phyloP scores from a whole-genome alignment of 345 rosid genomes.

The Syzygium jambos region DNA sequence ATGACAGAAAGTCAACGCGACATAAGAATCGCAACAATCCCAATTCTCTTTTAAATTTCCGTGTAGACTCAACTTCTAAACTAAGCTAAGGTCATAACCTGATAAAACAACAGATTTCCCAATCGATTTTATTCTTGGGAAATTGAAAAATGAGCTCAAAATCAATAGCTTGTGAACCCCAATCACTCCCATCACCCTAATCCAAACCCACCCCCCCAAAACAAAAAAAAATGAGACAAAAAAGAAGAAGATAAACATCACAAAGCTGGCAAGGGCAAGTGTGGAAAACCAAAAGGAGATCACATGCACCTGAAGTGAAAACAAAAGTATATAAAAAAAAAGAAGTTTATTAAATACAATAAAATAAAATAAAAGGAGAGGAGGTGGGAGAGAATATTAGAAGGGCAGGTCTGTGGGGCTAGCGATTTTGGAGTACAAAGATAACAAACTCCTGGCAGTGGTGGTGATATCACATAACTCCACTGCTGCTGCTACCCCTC shows the following conservation, averaged over 20 bases:
- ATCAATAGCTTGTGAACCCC: neutral
- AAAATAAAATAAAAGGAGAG: neutral
- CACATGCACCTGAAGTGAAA: neutral
- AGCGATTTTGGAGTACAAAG: slow-evolving; percentile 22
- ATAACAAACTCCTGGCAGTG: slow-evolving; percentile 41
- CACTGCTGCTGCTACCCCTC: no score
- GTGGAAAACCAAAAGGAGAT: neutral
- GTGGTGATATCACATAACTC: neutral
- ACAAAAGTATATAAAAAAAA: neutral
- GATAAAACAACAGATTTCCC: neutral
- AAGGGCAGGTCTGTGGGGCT: neutral
- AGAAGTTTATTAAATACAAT: neutral
- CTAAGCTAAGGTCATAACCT: neutral
- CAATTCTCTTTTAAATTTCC: neutral
- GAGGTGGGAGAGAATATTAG: neutral
- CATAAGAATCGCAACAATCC: neutral
- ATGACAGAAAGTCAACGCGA: neutral
- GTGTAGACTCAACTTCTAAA: neutral
- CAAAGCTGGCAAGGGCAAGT: neutral
- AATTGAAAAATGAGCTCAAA: neutral
- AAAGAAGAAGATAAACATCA: neutral
- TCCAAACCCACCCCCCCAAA: neutral
- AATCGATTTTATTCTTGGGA: neutral
- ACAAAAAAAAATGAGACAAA: no score
- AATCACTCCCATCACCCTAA: neutral